Evolutionary conservation across 768 basidiomycete species (phyloP).

Genomic region (Kwoniella europaea): DNA sequence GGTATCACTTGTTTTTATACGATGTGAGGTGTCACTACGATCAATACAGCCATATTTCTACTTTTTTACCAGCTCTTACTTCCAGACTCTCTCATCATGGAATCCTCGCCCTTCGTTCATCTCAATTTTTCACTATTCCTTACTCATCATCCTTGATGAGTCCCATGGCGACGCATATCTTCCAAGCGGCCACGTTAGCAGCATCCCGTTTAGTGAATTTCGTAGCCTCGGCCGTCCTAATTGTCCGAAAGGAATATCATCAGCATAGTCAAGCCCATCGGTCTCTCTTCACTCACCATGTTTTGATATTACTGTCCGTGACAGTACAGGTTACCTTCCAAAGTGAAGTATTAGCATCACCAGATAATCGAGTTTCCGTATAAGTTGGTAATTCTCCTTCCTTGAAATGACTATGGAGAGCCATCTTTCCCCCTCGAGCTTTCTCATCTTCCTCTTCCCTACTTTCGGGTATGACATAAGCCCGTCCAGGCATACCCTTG

Average conservation of each 20-base stretch:
- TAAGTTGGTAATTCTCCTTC: not conserved
- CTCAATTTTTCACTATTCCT: not conserved
- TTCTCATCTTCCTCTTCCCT: constrained; percentile 29
- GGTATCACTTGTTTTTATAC: not conserved
- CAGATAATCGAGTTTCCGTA: not conserved
- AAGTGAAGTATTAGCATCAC: not conserved
- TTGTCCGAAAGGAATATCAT: not conserved
- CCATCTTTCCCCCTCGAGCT: constrained; percentile 16
- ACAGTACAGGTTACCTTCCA: constrained; percentile 6
- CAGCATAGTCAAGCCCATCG: not conserved
- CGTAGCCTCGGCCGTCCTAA: constrained; percentile 12
- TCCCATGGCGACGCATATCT: constrained; percentile 14
- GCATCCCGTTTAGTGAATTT: constrained; percentile 16
- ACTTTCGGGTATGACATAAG: not conserved
- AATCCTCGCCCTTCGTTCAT: no score
- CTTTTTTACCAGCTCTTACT: not conserved
- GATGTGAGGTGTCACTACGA: not conserved
- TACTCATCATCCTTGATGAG: constrained; percentile 8
- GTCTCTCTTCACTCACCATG: not conserved
- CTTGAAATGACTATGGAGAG: constrained; percentile 6
- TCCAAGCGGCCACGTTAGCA: constrained; percentile 23
- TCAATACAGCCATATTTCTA: no score
- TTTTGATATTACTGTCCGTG: not conserved
- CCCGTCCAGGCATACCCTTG: no score
- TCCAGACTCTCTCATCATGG: not conserved